A percentile compares a stretch with the other conserved stretches of the same genome.
phyloP scores from a whole-genome alignment of 257 asterid genomes.

The Gynochthodes officinalis region DNA sequence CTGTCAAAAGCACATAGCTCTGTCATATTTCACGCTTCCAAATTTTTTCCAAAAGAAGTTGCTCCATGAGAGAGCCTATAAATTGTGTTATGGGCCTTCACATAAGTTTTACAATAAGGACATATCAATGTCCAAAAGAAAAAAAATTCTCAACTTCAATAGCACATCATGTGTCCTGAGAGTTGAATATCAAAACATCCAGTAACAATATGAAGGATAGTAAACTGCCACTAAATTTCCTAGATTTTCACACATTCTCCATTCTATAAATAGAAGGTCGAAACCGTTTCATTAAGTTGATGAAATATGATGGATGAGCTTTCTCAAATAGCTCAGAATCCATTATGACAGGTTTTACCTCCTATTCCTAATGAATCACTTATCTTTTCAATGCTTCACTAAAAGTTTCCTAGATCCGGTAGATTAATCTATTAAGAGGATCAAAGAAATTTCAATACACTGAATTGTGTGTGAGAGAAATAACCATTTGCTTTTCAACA shows the following conservation, averaged over 20 bases:
- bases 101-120: neutral
- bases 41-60: neutral
- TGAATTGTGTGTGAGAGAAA: neutral
- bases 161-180: neutral
- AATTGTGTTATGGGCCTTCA: neutral
- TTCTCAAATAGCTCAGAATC: neutral
- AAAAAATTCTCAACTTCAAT: neutral
- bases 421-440: neutral
- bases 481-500: neutral
- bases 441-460: neutral
- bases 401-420: neutral
- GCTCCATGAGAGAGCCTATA: neutral
- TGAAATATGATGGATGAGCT: neutral
- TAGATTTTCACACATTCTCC: neutral
- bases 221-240: neutral
- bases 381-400: neutral
- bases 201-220: neutral
- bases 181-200: neutral
- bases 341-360: neutral
- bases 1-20: slow-evolving; percentile 40
- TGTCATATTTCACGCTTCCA: neutral
- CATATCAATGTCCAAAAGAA: neutral
- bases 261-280: neutral
- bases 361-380: neutral
- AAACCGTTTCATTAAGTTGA: neutral